Evolutionary conservation across 768 basidiomycete species (phyloP), one percentile per base, ranked within the genome.

Genomic region (Rhodotorula graminis): DNA sequence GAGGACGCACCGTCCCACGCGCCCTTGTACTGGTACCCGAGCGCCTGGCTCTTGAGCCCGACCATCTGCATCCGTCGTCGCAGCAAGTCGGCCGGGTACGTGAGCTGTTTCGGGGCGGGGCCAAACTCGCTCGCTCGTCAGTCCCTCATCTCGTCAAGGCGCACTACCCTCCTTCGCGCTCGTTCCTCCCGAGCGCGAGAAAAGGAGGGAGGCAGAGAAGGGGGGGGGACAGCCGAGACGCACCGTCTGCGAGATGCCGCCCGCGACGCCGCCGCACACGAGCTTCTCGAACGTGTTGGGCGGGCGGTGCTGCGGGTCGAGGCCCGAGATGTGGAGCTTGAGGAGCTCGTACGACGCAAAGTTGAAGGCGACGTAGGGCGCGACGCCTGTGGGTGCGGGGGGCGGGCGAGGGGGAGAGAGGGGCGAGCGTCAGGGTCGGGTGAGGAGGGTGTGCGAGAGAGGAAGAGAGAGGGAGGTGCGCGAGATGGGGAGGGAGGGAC

Each of bases 31-130:
- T 73, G 50, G 64, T 74, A 76, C 0, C 75, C 78, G 21, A 81
- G 55, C 10, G 56, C 79, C 40, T 84, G 83, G 21, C 82, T 84
- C 76, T 85, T 82, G 88, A 93, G 89, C 21, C 92, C 92, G 11
- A 87, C 85, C 70, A 95, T 91, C 81, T 98, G 95, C 89, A 98
- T 93, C 84, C 97, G 95, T 72, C 95, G 86, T 60, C 95, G 85
- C 70, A 98, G 81, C 11, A 98, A 91, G 80, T 99, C 95, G 78
- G 96, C 91, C 16, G 95, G 95, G 80, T 95, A 97, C 10, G 94
- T 97, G 77, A 97, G 81, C 62, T 73, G 64, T 37, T 37, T 37
- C 9, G 6, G 16, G 9, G 47, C 23, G n/a, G n/a, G n/a, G n/a
- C n/a, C n/a, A n/a, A n/a, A n/a, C n/a, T n/a, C n/a, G n/a, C n/a